A percentile compares a stretch with the other conserved stretches of the same genome.
These are phyloP conservation scores for Physocladia obscura DNA, from an alignment of 192 early-diverging fungal species.

Conservation along the genomic window DNA sequence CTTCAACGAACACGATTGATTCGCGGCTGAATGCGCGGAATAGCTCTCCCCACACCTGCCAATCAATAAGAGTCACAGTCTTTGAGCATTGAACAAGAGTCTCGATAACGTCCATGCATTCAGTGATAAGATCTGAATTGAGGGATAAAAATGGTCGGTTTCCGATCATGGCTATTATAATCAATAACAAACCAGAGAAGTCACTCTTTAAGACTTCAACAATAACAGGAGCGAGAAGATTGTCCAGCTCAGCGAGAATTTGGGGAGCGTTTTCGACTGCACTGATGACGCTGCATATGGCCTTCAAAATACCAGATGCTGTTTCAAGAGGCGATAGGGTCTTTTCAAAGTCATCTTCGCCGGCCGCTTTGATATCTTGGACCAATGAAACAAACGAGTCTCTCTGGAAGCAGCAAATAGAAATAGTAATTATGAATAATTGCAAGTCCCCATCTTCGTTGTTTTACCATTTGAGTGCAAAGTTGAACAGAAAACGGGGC, in stretches of 20 bases:
- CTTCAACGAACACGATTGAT: constrained; percentile 20
- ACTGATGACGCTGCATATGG: constrained; percentile 79
- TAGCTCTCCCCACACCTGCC: constrained; percentile 49
- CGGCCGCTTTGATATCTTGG: constrained; percentile 57
- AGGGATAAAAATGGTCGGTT: constrained; percentile 85
- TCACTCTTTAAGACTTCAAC: constrained; percentile 75
- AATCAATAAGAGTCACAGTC: constrained; percentile 74
- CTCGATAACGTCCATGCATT: constrained; percentile 74
- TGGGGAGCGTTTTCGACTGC: constrained; percentile 81
- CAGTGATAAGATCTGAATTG: constrained; percentile 85
- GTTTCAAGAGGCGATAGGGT: constrained; percentile 17
- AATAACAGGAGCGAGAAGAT: constrained; percentile 73
- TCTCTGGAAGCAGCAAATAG: constrained; percentile 37
- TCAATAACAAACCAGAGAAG: constrained; percentile 61
- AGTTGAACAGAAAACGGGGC: constrained; percentile 91
- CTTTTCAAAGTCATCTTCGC: constrained; percentile 49
- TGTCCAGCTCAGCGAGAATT: constrained; percentile 78
- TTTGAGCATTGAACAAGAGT: constrained; percentile 77
- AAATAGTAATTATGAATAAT: constrained; percentile 11
- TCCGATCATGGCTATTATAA: constrained; percentile 66
- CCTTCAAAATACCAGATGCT: constrained; percentile 63
- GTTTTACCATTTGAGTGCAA: constrained; percentile 71
- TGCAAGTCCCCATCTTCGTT: too few relatives aligned
- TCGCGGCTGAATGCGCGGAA: constrained; percentile 84
- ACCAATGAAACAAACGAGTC: constrained; percentile 88